phyloP scores from a whole-genome alignment of 192 early-diverging fungal genomes.

The Polychytrium aggregatum region DNA sequence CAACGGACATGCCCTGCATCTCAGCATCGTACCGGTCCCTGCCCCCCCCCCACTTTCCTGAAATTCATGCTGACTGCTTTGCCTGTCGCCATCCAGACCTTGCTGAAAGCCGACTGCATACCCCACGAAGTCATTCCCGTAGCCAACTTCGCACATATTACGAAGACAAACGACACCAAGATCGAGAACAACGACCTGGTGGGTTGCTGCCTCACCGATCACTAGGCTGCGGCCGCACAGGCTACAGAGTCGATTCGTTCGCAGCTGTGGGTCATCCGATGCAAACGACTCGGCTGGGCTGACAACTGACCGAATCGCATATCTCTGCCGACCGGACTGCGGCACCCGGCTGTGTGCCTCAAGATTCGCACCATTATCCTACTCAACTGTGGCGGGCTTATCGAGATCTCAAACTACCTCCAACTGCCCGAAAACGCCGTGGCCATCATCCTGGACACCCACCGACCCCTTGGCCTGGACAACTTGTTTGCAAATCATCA shows the following conservation, averaged over 20 bases:
- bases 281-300: no score
- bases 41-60: no score
- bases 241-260: no score
- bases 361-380: constrained; percentile 66
- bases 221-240: no score
- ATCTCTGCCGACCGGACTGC: no score
- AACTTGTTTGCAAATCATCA: background rate
- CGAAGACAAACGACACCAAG: constrained; percentile 35
- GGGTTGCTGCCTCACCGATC: no score
- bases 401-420: constrained; percentile 60
- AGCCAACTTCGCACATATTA: constrained; percentile 49
- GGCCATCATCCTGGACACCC: background rate
- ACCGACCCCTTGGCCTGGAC: background rate
- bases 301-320: no score
- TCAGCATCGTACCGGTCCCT: no score
- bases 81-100: no score
- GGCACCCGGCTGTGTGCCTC: background rate
- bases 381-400: constrained; percentile 77
- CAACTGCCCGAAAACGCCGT: constrained; percentile 8
- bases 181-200: constrained; percentile 42
- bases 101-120: constrained; percentile 72
- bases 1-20: no score
- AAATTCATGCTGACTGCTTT: no score
- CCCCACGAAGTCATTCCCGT: constrained; percentile 75
- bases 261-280: no score